phyloP scores from a whole-genome alignment of 139 green algal species.

The Picochlorum sp. region DNA sequence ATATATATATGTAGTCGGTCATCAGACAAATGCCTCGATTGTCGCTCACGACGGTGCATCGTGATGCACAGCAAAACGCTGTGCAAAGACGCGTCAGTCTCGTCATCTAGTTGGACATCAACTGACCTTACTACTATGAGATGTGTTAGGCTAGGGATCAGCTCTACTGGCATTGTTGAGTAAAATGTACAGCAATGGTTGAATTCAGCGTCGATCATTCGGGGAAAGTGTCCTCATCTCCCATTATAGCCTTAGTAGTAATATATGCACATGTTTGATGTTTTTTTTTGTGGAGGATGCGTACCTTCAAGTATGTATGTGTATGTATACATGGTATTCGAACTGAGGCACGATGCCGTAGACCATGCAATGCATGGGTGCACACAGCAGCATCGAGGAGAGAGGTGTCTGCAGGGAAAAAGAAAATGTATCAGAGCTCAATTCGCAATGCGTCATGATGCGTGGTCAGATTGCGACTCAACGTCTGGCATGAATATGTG shows the following conservation, averaged over 20 bases:
- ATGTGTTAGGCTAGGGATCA: conserved; percentile 2
- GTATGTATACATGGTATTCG: too few relatives aligned
- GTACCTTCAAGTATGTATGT: too few relatives aligned
- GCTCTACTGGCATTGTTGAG: conserved; percentile 30
- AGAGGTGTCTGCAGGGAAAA: not conserved
- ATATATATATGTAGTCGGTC: conserved; percentile 9
- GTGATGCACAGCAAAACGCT: conserved; percentile 12
- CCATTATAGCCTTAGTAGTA: conserved; percentile 4
- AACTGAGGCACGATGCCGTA: too few relatives aligned
- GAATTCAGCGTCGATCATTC: conserved; percentile 33
- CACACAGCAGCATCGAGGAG: not conserved
- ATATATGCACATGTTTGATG: not conserved
- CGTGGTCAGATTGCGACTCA: conserved; percentile 11
- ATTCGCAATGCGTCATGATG: conserved; percentile 11
- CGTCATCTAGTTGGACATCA: conserved; percentile 25
- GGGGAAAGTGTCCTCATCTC: conserved; percentile 35
- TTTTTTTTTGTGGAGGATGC: too few relatives aligned
- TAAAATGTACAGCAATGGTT: conserved; percentile 25
- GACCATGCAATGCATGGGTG: too few relatives aligned
- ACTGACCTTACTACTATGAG: not conserved
- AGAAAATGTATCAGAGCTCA: conserved; percentile 11
- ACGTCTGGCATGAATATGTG: conserved; percentile 6
- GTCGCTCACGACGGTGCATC: conserved; percentile 8
- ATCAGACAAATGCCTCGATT: conserved; percentile 36
- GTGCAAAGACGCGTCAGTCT: conserved; percentile 17